A percentile compares a stretch with the other conserved stretches of the same genome.
Conservation (phyloP, 352 stramenopile genomes). For the Phytophthora melonis region DNA sequence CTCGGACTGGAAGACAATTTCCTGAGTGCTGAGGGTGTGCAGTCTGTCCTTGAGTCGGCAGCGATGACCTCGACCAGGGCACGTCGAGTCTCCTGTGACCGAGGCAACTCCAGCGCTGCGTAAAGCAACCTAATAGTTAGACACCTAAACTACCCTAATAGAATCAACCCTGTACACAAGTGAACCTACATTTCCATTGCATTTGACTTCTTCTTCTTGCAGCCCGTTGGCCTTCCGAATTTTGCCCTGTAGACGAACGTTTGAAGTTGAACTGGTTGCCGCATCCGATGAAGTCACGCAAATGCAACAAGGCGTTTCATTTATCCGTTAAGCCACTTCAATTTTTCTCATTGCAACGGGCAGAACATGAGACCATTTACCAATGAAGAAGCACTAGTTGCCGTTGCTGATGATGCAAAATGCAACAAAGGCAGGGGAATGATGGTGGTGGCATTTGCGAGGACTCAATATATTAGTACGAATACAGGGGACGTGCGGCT, state of each 20-base stretch:
- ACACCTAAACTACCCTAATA: slow-evolving; percentile 19
- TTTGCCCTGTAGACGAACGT: slow-evolving; percentile 21
- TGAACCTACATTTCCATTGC: background rate
- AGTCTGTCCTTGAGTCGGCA: slow-evolving; percentile 70
- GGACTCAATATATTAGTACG: slow-evolving; percentile 43
- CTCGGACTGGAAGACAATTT: slow-evolving; percentile 88
- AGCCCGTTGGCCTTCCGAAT: background rate
- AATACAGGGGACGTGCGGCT: slow-evolving; percentile 22
- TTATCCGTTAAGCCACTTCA: slow-evolving; percentile 2
- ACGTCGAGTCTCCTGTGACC: slow-evolving; percentile 63
- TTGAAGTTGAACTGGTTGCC: slow-evolving; percentile 12
- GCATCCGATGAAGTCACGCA: background rate
- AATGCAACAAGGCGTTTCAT: background rate
- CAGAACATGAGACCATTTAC: slow-evolving; percentile 1
- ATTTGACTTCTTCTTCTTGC: background rate
- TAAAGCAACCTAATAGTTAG: slow-evolving; percentile 30
- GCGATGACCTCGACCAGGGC: slow-evolving; percentile 53
- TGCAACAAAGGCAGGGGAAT: background rate
- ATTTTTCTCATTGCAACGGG: slow-evolving; percentile 5
- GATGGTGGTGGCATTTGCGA: slow-evolving; percentile 17
- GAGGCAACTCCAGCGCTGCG: slow-evolving; percentile 10
- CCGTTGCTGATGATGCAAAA: background rate
- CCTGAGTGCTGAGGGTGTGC: slow-evolving; percentile 66
- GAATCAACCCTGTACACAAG: slow-evolving; percentile 26
- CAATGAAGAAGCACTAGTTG: background rate